Evolutionary conservation across 106 monocot genomes (phyloP).

Genomic region (Apostasia ramifera): DNA sequence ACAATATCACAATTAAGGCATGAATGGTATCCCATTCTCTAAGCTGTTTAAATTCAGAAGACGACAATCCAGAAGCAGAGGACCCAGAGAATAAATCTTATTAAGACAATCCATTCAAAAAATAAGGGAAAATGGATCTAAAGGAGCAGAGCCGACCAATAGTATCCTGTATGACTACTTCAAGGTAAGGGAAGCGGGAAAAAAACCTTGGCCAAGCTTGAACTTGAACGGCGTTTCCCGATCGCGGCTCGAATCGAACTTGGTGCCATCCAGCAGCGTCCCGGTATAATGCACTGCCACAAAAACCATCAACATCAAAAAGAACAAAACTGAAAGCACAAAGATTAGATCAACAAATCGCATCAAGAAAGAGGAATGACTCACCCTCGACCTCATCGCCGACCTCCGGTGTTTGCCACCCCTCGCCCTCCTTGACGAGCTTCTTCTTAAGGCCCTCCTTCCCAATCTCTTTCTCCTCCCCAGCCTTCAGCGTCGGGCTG

Average conservation of each 20-base stretch:
- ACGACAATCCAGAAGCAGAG: no score
- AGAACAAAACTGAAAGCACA: background rate
- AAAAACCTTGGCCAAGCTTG: slow-evolving; percentile 73
- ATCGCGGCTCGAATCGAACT: slow-evolving; percentile 91
- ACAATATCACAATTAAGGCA: no score
- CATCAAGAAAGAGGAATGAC: background rate
- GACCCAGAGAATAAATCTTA: no score
- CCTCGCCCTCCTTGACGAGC: slow-evolving; percentile 77
- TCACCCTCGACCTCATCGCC: slow-evolving; percentile 93
- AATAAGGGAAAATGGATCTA: no score
- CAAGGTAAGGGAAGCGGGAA: background rate
- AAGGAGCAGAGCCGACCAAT: no score
- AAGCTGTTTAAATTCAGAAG: no score
- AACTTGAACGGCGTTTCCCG: slow-evolving; percentile 80
- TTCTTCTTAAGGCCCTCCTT: slow-evolving; percentile 85
- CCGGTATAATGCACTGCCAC: slow-evolving; percentile 87
- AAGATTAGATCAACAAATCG: background rate
- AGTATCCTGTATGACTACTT: background rate
- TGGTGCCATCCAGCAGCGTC: slow-evolving; percentile 78
- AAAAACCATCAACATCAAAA: background rate
- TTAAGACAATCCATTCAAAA: no score
- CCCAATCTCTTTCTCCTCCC: slow-evolving; percentile 94
- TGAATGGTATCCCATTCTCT: no score
- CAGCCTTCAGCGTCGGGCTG: slow-evolving; percentile 44
- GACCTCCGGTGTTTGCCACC: slow-evolving; percentile 76